Percentiles rank a stretch among this genome's conserved stretches.
Conservation (phyloP, 1,284 basidiomycete genomes). For the Cryptococcus floricola region DNA sequence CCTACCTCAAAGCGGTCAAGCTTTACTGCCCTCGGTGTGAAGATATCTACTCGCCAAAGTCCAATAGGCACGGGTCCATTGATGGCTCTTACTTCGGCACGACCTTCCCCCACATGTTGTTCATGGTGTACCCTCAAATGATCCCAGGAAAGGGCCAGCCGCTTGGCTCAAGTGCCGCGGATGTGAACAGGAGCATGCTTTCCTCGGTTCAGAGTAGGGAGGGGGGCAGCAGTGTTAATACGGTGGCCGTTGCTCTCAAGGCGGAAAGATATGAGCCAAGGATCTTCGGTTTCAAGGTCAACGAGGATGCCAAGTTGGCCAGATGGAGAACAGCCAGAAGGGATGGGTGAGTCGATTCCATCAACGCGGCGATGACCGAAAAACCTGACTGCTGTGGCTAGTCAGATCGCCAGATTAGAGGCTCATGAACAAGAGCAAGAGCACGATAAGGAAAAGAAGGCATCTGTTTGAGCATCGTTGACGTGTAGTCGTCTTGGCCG, state of each 20-base stretch:
- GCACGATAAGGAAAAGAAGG: slow-evolving; percentile 1
- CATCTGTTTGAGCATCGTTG: background rate
- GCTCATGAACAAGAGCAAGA: slow-evolving; percentile 44
- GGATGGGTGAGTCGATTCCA: slow-evolving; percentile 60
- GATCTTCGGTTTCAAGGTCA: slow-evolving; percentile 91
- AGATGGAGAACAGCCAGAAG: slow-evolving; percentile 87
- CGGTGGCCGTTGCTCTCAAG: slow-evolving; percentile 73
- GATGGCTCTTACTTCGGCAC: slow-evolving; percentile 97
- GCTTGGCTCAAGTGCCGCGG: slow-evolving; percentile 18
- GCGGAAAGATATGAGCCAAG: slow-evolving; percentile 83
- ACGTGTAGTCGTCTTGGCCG: no score
- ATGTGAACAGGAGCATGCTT: slow-evolving; percentile 24
- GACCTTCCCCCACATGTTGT: slow-evolving; percentile 90
- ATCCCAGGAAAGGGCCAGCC: slow-evolving; percentile 74
- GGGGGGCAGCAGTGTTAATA: slow-evolving; percentile 45
- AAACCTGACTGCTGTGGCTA: slow-evolving; percentile 9
- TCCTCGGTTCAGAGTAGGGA: slow-evolving; percentile 27
- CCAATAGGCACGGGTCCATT: slow-evolving; percentile 86
- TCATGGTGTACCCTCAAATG: slow-evolving; percentile 88
- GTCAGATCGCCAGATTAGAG: slow-evolving; percentile 50
- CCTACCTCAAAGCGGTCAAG: slow-evolving; percentile 94
- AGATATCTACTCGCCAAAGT: slow-evolving; percentile 93
- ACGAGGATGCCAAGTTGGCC: slow-evolving; percentile 86
- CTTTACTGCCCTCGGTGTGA: slow-evolving; percentile 95
- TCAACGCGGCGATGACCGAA: background rate